Conservation (phyloP, 768 basidiomycete genomes). For the Macrolepiota albuminosa region DNA sequence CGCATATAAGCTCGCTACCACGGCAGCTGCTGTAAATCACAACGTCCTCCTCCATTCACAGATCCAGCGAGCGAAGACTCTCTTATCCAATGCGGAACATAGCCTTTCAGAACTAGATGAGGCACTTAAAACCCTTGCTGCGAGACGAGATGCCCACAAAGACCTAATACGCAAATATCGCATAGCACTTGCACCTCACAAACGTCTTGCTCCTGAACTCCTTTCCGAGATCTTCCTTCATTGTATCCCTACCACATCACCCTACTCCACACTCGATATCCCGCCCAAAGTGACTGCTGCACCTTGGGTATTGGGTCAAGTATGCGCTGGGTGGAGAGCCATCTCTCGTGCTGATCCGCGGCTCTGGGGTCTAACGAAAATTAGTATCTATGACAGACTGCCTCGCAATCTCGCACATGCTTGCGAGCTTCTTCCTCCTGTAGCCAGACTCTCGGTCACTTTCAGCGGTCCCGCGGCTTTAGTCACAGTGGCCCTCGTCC, state of each 20-base stretch:
- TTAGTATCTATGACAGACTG: neutral
- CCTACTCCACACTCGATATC: neutral
- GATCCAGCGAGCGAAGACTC: neutral
- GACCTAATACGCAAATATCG: slow-evolving; percentile 2
- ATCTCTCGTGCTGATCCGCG: slow-evolving; percentile 7
- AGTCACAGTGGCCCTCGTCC: neutral
- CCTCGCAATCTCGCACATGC: neutral
- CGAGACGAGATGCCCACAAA: slow-evolving; percentile 5
- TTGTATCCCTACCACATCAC: neutral
- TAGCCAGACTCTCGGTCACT: neutral
- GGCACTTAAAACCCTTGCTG: neutral
- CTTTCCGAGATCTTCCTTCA: slow-evolving; percentile 9
- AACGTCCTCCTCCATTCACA: slow-evolving; percentile 1
- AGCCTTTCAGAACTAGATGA: slow-evolving; percentile 3
- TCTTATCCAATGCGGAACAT: slow-evolving; percentile 1
- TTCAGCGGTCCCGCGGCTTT: neutral
- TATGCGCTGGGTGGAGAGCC: slow-evolving; percentile 9
- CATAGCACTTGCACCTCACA: slow-evolving; percentile 9
- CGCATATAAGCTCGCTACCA: neutral
- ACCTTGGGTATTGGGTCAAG: slow-evolving; percentile 9
- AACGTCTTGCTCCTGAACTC: slow-evolving; percentile 9
- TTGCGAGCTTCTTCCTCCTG: slow-evolving; percentile 8
- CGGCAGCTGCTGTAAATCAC: neutral
- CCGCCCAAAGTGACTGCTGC: neutral
- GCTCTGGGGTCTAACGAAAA: slow-evolving; percentile 2